These are phyloP conservation scores for Pichia exigua DNA, from an alignment of 805 yeast species.

Conservation along the genomic window DNA sequence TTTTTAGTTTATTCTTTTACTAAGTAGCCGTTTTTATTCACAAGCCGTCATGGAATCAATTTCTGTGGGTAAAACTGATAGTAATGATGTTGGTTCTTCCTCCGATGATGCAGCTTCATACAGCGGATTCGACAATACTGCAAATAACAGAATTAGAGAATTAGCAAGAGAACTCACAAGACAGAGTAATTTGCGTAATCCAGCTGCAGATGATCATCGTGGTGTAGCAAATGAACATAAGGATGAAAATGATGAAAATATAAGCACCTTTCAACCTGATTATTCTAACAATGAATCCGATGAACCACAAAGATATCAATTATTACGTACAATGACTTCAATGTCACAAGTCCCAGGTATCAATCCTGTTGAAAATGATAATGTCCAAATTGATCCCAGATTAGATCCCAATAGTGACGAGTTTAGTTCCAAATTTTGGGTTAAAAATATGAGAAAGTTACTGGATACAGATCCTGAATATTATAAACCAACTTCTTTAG, in stretches of 20 bases:
- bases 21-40: not conserved
- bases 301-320: constrained; percentile 7
- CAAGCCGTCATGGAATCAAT: constrained; percentile 16
- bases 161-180: constrained; percentile 35
- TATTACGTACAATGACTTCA: constrained; percentile 34
- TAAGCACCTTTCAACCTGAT: not conserved
- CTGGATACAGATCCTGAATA: constrained; percentile 49
- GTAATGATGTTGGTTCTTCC: constrained; percentile 4
- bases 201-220: not conserved
- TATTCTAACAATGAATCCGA: constrained; percentile 1
- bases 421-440: constrained; percentile 59
- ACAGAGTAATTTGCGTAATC: constrained; percentile 6
- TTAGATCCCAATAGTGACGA: constrained; percentile 54
- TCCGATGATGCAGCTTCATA: constrained; percentile 15
- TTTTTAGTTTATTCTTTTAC: no score
- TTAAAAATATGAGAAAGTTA: constrained; percentile 52
- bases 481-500: constrained; percentile 53
- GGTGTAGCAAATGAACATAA: no score
- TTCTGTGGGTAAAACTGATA: constrained; percentile 19
- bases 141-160: constrained; percentile 29
- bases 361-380: constrained; percentile 25
- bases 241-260: constrained; percentile 1
- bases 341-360: constrained; percentile 48
- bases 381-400: constrained; percentile 26
- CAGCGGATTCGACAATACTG: constrained; percentile 31